These are phyloP conservation scores for Sarcodon aspratus DNA, from an alignment of 768 basidiomycete genomes.

Conservation along the genomic window DNA sequence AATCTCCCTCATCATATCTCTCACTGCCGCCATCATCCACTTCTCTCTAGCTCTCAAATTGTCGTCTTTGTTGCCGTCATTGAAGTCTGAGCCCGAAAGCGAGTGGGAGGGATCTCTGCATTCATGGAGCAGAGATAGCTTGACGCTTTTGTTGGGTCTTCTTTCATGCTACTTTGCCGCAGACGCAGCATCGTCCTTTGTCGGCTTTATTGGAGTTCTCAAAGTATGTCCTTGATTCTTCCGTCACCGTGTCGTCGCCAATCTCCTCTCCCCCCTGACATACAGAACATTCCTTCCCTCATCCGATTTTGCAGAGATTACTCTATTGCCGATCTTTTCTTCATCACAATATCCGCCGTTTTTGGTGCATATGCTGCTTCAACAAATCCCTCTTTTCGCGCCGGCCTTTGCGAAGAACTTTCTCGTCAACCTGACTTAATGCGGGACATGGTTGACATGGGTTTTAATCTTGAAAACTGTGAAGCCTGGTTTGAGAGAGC, in stretches of 20 bases:
- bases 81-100: slow-evolving; percentile 32
- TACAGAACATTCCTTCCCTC: slow-evolving; percentile 47
- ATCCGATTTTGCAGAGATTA: slow-evolving; percentile 79
- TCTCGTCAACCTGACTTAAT: slow-evolving; percentile 68
- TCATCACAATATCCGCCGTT: slow-evolving; percentile 48
- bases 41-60: slow-evolving; percentile 27
- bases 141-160: slow-evolving; percentile 47
- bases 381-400: slow-evolving; percentile 36
- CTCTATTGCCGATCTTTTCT: slow-evolving; percentile 67
- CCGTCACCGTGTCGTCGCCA: not conserved
- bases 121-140: slow-evolving; percentile 27
- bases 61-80: slow-evolving; percentile 29
- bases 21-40: slow-evolving; percentile 30
- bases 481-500: slow-evolving; percentile 69
- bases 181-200: slow-evolving; percentile 47
- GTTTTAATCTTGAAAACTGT: slow-evolving; percentile 70
- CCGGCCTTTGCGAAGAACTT: slow-evolving; percentile 62
- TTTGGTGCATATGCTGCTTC: slow-evolving; percentile 50
- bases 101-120: slow-evolving; percentile 37
- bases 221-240: slow-evolving; percentile 33
- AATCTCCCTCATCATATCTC: slow-evolving; percentile 23
- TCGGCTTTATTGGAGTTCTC: slow-evolving; percentile 60
- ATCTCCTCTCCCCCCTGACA: not conserved
- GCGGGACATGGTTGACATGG: slow-evolving; percentile 57
- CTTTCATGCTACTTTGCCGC: slow-evolving; percentile 56